Conservation (phyloP, 2,329 filamentous ascomycete genomes). For the Aspergillus flavus region DNA sequence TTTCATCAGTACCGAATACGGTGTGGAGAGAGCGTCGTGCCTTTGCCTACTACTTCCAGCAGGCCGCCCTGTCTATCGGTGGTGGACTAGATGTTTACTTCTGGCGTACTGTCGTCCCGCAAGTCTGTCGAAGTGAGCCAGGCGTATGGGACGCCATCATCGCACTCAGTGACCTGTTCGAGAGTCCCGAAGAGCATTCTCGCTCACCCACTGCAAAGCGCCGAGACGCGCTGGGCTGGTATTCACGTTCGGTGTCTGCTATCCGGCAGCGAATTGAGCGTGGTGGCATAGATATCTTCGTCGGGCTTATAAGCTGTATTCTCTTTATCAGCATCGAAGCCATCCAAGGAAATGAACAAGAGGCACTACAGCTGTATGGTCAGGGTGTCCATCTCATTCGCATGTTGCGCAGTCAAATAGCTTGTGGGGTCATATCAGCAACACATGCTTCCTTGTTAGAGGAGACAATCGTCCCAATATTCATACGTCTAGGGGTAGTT, state of each 20-base stretch:
- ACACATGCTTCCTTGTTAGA: constrained; percentile 21
- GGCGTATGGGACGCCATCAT: constrained; percentile 42
- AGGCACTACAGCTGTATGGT: constrained; percentile 31
- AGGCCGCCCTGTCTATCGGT: constrained; percentile 31
- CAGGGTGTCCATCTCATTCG: constrained; percentile 33
- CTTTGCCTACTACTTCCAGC: constrained; percentile 40
- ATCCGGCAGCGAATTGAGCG: constrained; percentile 29
- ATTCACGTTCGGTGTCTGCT: constrained; percentile 33
- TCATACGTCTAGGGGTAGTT: constrained; percentile 31
- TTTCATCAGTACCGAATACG: constrained; percentile 24
- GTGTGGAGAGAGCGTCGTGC: constrained; percentile 37
- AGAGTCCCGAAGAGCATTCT: constrained; percentile 24
- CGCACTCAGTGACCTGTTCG: constrained; percentile 38
- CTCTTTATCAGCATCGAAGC: constrained; percentile 40
- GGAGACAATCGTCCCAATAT: constrained; percentile 32
- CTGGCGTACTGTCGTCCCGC: constrained; percentile 36
- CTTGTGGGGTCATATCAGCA: constrained; percentile 8
- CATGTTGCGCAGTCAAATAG: constrained; percentile 19
- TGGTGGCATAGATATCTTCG: constrained; percentile 27
- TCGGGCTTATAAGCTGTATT: constrained; percentile 36
- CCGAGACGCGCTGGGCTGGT: constrained; percentile 33
- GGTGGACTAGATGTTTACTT: constrained; percentile 37
- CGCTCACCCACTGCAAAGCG: constrained; percentile 21
- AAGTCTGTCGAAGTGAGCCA: constrained; percentile 35
- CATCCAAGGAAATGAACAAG: constrained; percentile 27